Evolutionary conservation across 345 rosid species (phyloP), one percentile per base, ranked within the genome.

Genomic region (Viola odorata): DNA sequence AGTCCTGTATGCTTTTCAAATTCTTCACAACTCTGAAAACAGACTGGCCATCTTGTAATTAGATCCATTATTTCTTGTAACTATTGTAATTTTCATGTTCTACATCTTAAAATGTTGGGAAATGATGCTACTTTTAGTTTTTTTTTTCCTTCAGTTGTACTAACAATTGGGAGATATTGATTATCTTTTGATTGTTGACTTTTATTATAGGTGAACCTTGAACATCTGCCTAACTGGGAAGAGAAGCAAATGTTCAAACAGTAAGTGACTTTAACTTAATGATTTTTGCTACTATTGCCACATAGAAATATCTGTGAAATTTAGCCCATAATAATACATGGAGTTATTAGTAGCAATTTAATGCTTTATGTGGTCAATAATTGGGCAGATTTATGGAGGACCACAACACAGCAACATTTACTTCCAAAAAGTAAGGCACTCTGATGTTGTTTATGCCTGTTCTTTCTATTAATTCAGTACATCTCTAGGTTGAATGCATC

Each of bases 191-290:
- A 42, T 62, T 49, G 47, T 57, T n/a, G 37, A 6, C 37, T 63
- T 50, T 70, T 15, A 15, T 70, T 65, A 39, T 57, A 89, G 96
- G 88, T 92, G 57, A 92, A 92, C 76, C 75, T 92, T 78, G 98
- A 92, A 78, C 80, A 84, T 71, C 70, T 92, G 73, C 84, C 98
- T 48, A 83, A 89, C 58, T 92, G 98, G 98, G 96, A 92, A 77
- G 98, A 92, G 85, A 92, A 89, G 80, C 90, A 89, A 74, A 79
- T 89, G 91, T 92, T 92, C 72, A 89, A 92, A 77, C 75, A 77
- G 96, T 87, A 82, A 68, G 91, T 65, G 17, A 9, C 6, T 56
- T 37, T 17, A 61, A 14, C 9, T 8, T 38, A 40, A 37, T 37
- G 44, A 41, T 12, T 17, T 17, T 49, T 23, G 15, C 17, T 12